Conservation (phyloP, 2,329 filamentous ascomycete species). For the Periconia sp. region DNA sequence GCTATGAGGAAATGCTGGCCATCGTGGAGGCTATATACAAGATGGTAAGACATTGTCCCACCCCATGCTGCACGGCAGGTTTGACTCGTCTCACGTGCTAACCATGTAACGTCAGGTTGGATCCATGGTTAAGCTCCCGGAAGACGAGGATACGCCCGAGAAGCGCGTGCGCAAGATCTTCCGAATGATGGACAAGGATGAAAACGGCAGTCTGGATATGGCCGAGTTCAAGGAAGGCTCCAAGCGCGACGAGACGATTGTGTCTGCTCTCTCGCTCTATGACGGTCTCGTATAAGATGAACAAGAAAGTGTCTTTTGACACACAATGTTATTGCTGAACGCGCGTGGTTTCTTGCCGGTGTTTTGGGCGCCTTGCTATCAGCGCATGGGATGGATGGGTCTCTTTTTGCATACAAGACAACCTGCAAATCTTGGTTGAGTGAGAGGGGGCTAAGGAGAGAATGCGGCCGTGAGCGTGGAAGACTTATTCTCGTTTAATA, state of each 20-base stretch:
- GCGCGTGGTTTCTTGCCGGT: constrained; percentile 31
- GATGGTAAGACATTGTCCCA: constrained; percentile 67
- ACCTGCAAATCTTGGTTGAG: constrained; percentile 1
- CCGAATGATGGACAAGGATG: constrained; percentile 99
- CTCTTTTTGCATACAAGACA: constrained; percentile 32
- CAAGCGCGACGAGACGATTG: constrained; percentile 98
- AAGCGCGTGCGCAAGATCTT: constrained; percentile 99
- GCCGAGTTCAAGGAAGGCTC: constrained; percentile 99
- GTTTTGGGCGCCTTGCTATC: constrained; percentile 42
- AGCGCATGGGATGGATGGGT: constrained; percentile 34
- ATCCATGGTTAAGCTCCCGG: constrained; percentile 97
- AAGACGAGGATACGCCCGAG: constrained; percentile 98
- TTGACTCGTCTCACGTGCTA: neutral
- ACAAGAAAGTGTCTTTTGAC: neutral
- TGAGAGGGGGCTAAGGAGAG: constrained; percentile 17
- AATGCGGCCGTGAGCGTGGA: neutral
- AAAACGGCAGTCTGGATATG: constrained; percentile 95
- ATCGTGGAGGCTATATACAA: constrained; percentile 99
- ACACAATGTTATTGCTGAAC: constrained; percentile 1
- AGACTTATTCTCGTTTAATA: constrained; percentile 19
- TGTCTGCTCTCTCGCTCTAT: constrained; percentile 93
- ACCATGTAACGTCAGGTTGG: constrained; percentile 66
- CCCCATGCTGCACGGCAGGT: no score
- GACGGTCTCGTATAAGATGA: constrained; percentile 78
- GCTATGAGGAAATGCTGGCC: constrained; percentile 97